Conservation (phyloP, 129 eudicot species). For the Chrysanthemum seticuspe region DNA sequence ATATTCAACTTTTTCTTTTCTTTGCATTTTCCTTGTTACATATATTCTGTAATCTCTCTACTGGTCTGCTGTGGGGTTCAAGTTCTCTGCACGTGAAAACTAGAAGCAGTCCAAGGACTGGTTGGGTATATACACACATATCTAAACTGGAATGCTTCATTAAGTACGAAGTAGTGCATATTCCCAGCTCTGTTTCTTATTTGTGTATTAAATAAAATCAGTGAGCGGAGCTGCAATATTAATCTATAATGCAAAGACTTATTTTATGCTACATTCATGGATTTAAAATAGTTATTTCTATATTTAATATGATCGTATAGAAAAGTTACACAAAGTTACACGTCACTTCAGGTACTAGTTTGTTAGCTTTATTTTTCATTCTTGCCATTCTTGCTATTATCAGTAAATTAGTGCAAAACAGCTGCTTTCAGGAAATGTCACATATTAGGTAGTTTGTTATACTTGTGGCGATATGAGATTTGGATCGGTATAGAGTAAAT, state of each 20-base stretch:
- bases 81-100: background rate
- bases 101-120: background rate
- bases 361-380: background rate
- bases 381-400: background rate
- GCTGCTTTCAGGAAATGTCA: background rate
- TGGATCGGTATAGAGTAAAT: background rate
- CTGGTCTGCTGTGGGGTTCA: slow-evolving; percentile 7
- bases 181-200: background rate
- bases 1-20: background rate
- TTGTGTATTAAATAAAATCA: background rate
- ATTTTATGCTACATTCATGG: background rate
- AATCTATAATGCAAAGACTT: background rate
- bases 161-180: background rate
- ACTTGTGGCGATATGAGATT: background rate
- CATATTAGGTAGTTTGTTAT: background rate
- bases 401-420: background rate
- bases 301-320: slow-evolving; percentile 1
- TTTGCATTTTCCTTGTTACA: slow-evolving; percentile 2
- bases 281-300: slow-evolving; percentile 5
- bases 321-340: slow-evolving; percentile 2
- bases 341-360: slow-evolving; percentile 9
- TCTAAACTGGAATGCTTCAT: background rate
- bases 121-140: background rate
- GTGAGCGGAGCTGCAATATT: background rate
- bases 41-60: background rate